Base-by-base conservation (phyloP, 352 stramenopile species). In the Phytophthora colocasiae region DNA sequence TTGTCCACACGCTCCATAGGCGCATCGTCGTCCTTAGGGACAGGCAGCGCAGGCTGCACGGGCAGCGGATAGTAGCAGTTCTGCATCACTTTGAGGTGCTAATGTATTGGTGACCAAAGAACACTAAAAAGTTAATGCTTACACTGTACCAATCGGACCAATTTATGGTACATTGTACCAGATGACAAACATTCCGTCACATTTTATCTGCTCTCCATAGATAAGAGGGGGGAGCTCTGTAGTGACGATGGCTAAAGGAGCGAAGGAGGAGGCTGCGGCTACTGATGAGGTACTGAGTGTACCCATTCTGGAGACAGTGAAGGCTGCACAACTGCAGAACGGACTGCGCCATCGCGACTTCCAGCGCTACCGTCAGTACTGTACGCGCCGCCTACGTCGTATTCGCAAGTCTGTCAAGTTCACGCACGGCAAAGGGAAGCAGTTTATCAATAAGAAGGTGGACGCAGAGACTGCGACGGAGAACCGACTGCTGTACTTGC, bases 351-450 rank as follows among this genome's bases (percentile, higher is more conserved):
- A 97, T 66, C 88, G 89, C 58, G 90, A 97, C 79, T 97, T 97
- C 75, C 85, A 92, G 73, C 89, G 90, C 31, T 97, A 97, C 71
- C 86, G 90, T 26, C 87, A 97, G 80, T 97, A 97, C 75, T 97
- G 91, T 73, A 76, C 86, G 58, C 81, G 91, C 14, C 87, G 90
- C 15, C 72, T 97, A 60, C 87, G 87, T 27, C 89, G 90, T 45
- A 82, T 97, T 56, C 89, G 91, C 73, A 96, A 94, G 75, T 91
- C 87, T 26, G 75, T 90, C 66, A 91, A 94, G 71, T 97, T 96
- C 60, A 90, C 78, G 74, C 91, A 94, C 51, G 89, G 89, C 68
- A 96, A 94, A 65, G 87, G 90, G 36, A 95, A 94, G 62, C 73
- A 81, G 38, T 95, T 87, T 69, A 38, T 95, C 14, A 80, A 81